These are phyloP conservation scores for Phytophthora pini DNA, from an alignment of 352 stramenopile genomes.

Conservation along the genomic window DNA sequence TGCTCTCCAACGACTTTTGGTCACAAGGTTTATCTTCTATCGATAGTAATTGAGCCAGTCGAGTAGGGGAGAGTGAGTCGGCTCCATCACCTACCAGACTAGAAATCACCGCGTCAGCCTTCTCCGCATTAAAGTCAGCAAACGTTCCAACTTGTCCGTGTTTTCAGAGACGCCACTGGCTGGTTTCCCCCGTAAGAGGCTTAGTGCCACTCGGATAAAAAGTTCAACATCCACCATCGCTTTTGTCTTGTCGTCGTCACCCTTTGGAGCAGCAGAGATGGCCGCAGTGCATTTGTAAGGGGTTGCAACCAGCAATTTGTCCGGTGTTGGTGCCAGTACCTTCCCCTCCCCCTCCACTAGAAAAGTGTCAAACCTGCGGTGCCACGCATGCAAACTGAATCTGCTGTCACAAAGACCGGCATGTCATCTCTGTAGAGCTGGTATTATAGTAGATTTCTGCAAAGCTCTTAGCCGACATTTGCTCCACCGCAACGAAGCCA, in stretches of 20 bases:
- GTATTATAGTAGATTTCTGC: constrained; percentile 32
- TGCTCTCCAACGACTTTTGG: not conserved
- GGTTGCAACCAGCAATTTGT: constrained; percentile 23
- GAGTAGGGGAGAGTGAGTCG: constrained; percentile 12
- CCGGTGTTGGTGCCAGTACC: constrained; percentile 1
- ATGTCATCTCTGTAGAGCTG: constrained; percentile 40
- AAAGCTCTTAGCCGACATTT: constrained; percentile 35
- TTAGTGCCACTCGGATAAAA: constrained; percentile 19
- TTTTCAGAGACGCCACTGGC: not conserved
- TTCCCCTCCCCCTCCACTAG: constrained; percentile 26
- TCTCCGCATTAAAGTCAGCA: constrained; percentile 12
- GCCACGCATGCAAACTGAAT: constrained; percentile 49
- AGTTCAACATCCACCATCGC: constrained; percentile 15
- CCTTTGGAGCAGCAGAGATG: not conserved
- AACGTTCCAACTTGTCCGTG: not conserved
- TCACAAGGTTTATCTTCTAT: not conserved
- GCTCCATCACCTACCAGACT: constrained; percentile 20
- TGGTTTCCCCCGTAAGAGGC: constrained; percentile 9
- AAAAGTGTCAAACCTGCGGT: constrained; percentile 44
- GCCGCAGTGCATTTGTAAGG: not conserved
- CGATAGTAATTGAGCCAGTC: constrained; percentile 1
- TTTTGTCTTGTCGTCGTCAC: not conserved
- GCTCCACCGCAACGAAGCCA: constrained; percentile 23
- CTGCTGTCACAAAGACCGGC: constrained; percentile 39
- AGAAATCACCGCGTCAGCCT: constrained; percentile 16